Evolutionary conservation across 2,329 filamentous ascomycete species (phyloP), one percentile per base, ranked within the genome.

Genomic region (Alternaria sp.): DNA sequence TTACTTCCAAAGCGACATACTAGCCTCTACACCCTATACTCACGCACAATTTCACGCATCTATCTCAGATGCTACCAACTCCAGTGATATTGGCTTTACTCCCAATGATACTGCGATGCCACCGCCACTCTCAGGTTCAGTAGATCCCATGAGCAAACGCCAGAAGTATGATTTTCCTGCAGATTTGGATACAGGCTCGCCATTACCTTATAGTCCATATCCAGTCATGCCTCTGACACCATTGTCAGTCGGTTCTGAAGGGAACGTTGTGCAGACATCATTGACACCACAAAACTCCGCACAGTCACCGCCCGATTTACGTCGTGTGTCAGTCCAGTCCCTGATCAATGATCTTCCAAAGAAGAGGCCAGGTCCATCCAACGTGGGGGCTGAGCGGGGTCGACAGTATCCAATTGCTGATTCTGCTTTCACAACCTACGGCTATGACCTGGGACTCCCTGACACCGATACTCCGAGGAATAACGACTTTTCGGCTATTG

Each of bases 381-480:
- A 51, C 42, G 44, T 59, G 2, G 64, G 71, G 85, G 85, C 3
- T 82, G 85, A 16, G 81, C 85, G 18, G n/a, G 65, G 61, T 44
- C 63, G 68, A 24, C 72, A 72, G 47, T 78, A 77, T 63, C 75
- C 75, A 2, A 70, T 74, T 20, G 60, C 44, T 4, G 73, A 78
- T 55, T 64, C 65, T 20, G 57, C 62, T 3, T 70, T 78, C 36
- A 84, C 79, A 7, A 86, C 83, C 43, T 93, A 91, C 73, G 91
- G 92, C 6, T 85, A 91, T 61, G 92, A 94, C 71, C 83, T 87
- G 57, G 92, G 91, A 1, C 82, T 88, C 61, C 84, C 85, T 9
- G 91, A 94, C 77, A 79, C 87, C 20, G 91, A 94, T 68, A 80
- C 91, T 1, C 87, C 87, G 28, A 86, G 84, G 51, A 94, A 94